Conservation (phyloP, 768 basidiomycete species). For the Hemileccinum rubropunctum region DNA sequence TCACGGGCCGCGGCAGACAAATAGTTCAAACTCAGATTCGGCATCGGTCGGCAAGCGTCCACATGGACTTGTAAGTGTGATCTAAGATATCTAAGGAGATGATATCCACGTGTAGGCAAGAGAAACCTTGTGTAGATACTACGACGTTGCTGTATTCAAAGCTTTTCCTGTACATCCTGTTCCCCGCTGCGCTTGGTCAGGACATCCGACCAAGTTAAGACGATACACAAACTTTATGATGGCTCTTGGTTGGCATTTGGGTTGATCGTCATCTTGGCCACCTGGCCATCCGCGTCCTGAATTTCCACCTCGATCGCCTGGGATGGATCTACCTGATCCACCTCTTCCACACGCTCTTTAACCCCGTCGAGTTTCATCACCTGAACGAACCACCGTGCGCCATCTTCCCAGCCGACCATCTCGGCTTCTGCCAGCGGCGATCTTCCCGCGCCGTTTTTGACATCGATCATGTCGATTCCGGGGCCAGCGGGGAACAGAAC, state of each 20-base stretch:
- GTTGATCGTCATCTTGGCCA: conserved; percentile 59
- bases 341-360: conserved; percentile 25
- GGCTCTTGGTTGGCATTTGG: not conserved
- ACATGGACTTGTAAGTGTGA: no score
- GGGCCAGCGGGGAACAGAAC: conserved; percentile 56
- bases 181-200: no score
- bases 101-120: no score
- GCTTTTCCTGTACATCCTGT: no score
- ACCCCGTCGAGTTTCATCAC: conserved; percentile 71
- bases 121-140: no score
- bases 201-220: no score
- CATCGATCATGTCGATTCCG: conserved; percentile 68
- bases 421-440: conserved; percentile 85
- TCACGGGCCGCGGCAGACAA: no score
- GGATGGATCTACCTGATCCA: conserved; percentile 29
- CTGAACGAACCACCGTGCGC: conserved; percentile 77
- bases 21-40: no score
- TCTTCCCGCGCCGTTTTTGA: conserved; percentile 68
- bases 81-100: no score
- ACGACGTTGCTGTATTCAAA: no score
- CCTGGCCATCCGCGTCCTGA: conserved; percentile 65
- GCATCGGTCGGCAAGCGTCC: no score
- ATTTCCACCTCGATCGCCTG: conserved; percentile 66
- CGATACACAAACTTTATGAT: not conserved
- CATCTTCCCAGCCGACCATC: conserved; percentile 77